These are phyloP conservation scores for Neonothopanus nambi DNA, from an alignment of 1,284 basidiomycete genomes.

Conservation along the genomic window DNA sequence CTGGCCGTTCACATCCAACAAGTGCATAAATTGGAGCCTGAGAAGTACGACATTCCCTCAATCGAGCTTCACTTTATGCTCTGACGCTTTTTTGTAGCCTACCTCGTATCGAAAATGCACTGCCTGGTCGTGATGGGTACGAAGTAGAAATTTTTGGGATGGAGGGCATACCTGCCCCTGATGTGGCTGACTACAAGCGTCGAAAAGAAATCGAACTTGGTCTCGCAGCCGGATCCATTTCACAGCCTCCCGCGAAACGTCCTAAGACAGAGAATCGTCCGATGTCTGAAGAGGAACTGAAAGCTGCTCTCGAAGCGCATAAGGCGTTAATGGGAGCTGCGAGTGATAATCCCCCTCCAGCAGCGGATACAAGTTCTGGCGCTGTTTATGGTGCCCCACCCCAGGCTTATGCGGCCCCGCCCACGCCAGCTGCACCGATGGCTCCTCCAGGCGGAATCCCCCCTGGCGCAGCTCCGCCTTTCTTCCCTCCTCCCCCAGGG, in stretches of 20 bases:
- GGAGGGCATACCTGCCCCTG: slow-evolving; percentile 95
- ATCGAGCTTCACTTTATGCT: slow-evolving; percentile 14
- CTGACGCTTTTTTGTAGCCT: slow-evolving; percentile 41
- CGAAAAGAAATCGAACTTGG: slow-evolving; percentile 92
- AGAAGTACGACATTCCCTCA: slow-evolving; percentile 65
- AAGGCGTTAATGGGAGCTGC: slow-evolving; percentile 87
- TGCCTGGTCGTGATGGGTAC: slow-evolving; percentile 95
- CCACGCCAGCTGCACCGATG: slow-evolving; percentile 46
- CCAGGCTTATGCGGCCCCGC: slow-evolving; percentile 61
- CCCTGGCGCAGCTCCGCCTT: slow-evolving; percentile 39
- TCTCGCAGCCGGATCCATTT: slow-evolving; percentile 77
- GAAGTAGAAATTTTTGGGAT: slow-evolving; percentile 99
- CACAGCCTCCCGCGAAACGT: slow-evolving; percentile 76
- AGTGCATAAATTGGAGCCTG: slow-evolving; percentile 96
- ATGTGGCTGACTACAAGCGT: slow-evolving; percentile 93
- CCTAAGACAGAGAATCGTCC: slow-evolving; percentile 84
- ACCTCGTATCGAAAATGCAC: slow-evolving; percentile 90
- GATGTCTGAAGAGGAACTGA: slow-evolving; percentile 82
- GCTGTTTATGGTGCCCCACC: slow-evolving; percentile 71
- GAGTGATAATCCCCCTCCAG: slow-evolving; percentile 38
- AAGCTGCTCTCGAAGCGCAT: slow-evolving; percentile 85
- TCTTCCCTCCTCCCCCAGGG: slow-evolving; percentile 27
- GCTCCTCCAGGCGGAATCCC: slow-evolving; percentile 45
- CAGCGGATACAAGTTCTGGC: slow-evolving; percentile 40
- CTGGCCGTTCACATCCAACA: slow-evolving; percentile 98